Base-by-base conservation (phyloP, 2,329 filamentous ascomycete genomes). In the Pestalotiopsis sp. region DNA sequence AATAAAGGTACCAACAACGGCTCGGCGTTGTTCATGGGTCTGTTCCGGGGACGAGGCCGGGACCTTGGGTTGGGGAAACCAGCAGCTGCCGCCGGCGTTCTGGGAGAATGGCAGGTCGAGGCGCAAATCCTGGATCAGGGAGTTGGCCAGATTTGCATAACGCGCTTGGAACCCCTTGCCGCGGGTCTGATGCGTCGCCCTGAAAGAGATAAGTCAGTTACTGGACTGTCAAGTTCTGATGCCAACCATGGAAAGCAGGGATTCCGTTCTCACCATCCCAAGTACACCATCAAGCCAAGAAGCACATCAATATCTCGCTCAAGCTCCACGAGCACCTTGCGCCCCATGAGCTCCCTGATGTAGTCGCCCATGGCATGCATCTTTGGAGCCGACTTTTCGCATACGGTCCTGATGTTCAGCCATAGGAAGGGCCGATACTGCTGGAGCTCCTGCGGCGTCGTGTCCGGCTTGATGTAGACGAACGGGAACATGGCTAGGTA, bases 271-370 rank as follows among this genome's bases (percentile, higher is more conserved):
- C 75, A 84, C 85, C 86, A 89, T 36, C 79, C 78, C 23, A 83
- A 78, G 66, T 78, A 83, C 66, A 71, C 79, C n/a, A 90, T 73
- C 5, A 88, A 69, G 0, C 86, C 87, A 12, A 86, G 78, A 2
- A 90, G 77, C 13, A 89, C 70, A 70, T 89, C 87, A 40, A 89
- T 77, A 63, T 76, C 82, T 66, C 83, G 82, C 68, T 88, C 85
- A 14, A 81, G 77, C 11, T 84, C 80, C 14, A 87, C 68, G 7
- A 89, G 72, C 31, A 87, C 77, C 66, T 81, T 82, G 13, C 82
- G 78, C 0, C 84, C 81, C 17, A 87, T 66, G 38, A 84, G 79
- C 57, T 81, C 78, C 58, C 83, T 82, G 6, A 85, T 77, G n/a
- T 78, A 80, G 3, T 81, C 80, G 52, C 79, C 78, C 41, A 86